A percentile compares a stretch with the other conserved stretches of the same genome.
Conservation (phyloP, 1,284 basidiomycete species). For the Sanghuangporus weigelae region DNA sequence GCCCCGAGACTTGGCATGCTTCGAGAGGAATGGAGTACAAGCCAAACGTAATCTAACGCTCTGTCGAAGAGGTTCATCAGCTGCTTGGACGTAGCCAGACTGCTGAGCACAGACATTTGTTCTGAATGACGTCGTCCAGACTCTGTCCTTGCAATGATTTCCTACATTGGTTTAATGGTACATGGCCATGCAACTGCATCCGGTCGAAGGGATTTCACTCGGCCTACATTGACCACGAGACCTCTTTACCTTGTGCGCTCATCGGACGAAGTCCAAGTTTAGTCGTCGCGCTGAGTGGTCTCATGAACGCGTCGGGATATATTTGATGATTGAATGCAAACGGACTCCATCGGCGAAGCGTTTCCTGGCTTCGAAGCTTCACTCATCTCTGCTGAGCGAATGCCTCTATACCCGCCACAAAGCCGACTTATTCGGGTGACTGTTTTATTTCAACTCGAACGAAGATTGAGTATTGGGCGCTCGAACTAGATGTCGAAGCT, state of each 20-base stretch:
- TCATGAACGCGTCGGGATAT: not conserved
- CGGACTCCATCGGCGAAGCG: not conserved
- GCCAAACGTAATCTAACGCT: conserved; percentile 10
- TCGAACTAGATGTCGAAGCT: too few species aligned
- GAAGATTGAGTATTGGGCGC: not conserved
- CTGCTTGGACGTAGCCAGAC: not conserved
- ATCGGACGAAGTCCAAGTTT: too few species aligned
- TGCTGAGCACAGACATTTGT: not conserved
- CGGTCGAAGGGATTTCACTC: too few species aligned
- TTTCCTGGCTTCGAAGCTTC: not conserved
- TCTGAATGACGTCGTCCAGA: too few species aligned
- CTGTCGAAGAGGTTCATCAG: not conserved
- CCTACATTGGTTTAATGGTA: too few species aligned
- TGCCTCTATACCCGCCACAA: not conserved
- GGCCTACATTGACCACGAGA: too few species aligned
- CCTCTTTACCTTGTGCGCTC: too few species aligned
- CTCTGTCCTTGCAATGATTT: too few species aligned
- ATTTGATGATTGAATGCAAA: not conserved
- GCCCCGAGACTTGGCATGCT: conserved; percentile 31
- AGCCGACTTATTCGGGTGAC: conserved; percentile 28
- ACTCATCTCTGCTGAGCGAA: not conserved
- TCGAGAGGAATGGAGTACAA: conserved; percentile 33
- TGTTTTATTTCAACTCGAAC: not conserved
- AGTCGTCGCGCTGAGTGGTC: not conserved
- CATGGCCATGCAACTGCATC: too few species aligned